Base-by-base conservation (phyloP, 1,284 basidiomycete species). In the Cryptococcus jaspeensis region DNA sequence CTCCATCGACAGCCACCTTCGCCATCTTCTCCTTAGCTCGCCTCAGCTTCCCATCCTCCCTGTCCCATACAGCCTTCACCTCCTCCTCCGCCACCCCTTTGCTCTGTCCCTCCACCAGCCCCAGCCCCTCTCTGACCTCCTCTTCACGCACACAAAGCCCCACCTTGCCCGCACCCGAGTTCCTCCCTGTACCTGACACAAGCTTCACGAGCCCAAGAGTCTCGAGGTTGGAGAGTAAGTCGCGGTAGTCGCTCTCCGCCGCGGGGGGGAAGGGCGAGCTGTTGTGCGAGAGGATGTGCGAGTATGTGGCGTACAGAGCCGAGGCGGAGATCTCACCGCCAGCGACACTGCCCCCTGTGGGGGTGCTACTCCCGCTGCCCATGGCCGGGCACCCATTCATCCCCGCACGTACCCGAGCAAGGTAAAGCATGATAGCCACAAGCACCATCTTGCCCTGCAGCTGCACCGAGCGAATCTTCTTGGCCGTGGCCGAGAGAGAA, bases 391-490 rank as follows among this genome's bases (percentile, higher is more conserved):
- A 72, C 5, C 70, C 70, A 4, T 70, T 56, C n/a, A 74, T 60
- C 12, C 71, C 72, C 2, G 59, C 59, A 32, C 66, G 62, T 13
- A 54, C 36, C 37, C 73, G 66, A 39, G 67, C 40, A 37, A 69
- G 51, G 58, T 65, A 73, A 38, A 77, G 58, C 20, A 78, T 63
- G 28, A 74, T 63, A 0, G 75, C 61, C 2, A 76, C 67, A 2
- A 78, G 62, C 7, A 78, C 75, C 70, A 76, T 77, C 44, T 74
- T 74, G 36, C 74, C 76, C 43, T 78, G 75, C 5, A 78, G 61
- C 22, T 69, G 72, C 3, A 78, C 72, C 2, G 73, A 73, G 23
- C 70, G 64, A 58, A 78, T 71, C 61, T 76, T 78, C 56, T 62
- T 61, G 36, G 62, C 59, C 3, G 69, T 66, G 1, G 66, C 58